Conservation (phyloP, 2,329 filamentous ascomycete genomes). For the Bisporella sp. region DNA sequence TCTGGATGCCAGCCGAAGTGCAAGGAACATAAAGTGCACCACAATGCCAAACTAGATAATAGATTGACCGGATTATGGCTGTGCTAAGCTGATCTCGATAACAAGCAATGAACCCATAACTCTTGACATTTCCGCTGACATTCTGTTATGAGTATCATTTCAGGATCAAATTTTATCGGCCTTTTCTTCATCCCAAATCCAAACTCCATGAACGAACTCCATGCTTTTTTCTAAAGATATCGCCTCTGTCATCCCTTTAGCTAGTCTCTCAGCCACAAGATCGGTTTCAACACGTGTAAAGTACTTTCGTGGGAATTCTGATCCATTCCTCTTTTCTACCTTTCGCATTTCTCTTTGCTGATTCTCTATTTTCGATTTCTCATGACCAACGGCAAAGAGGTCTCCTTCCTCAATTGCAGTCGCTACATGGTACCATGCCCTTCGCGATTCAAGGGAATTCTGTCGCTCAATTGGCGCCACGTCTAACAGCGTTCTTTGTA, state of each 20-base stretch:
- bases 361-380: slow-evolving; percentile 87
- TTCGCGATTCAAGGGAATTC: slow-evolving; percentile 77
- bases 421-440: slow-evolving; percentile 82
- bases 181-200: slow-evolving; percentile 23
- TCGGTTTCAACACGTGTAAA: slow-evolving; percentile 54
- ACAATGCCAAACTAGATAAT: no score
- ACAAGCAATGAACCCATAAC: no score
- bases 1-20: no score
- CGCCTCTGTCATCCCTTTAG: slow-evolving; percentile 27
- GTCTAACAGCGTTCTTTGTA: slow-evolving; percentile 56
- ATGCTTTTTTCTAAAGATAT: slow-evolving; percentile 11
- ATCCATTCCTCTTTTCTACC: slow-evolving; percentile 64
- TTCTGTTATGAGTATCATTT: slow-evolving; percentile 1
- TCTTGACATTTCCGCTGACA: no score
- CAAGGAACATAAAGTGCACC: no score
- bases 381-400: slow-evolving; percentile 68
- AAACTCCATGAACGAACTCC: slow-evolving; percentile 16
- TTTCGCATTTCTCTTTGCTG: slow-evolving; percentile 72
- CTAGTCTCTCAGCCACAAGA: slow-evolving; percentile 33
- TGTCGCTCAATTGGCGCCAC: slow-evolving; percentile 70
- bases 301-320: slow-evolving; percentile 74
- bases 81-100: no score
- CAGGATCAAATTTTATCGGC: slow-evolving; percentile 10
- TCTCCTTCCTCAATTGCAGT: slow-evolving; percentile 73
- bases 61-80: no score